Evolutionary conservation across 495 filamentous ascomycete species (phyloP).

Genomic region (Aspergillus baeticus): DNA sequence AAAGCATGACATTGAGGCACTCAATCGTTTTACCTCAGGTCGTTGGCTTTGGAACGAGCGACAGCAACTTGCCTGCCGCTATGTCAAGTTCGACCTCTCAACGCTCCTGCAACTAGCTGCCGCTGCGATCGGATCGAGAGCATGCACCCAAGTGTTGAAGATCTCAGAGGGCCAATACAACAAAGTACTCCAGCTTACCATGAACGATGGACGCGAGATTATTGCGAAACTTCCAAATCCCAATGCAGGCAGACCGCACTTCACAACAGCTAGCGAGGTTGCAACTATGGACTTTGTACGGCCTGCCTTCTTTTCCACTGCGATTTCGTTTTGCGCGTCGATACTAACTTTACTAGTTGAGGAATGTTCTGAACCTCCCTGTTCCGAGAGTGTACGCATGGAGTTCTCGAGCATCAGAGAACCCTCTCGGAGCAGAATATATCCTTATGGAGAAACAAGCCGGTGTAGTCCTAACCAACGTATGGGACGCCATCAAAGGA

Average conservation of each 20-base stretch:
- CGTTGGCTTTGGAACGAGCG: conserved; percentile 26
- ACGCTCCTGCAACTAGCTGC: conserved; percentile 24
- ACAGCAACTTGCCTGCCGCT: conserved; percentile 25
- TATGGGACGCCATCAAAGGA: conserved; percentile 26
- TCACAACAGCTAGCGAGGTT: conserved; percentile 40
- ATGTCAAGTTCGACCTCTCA: conserved; percentile 26
- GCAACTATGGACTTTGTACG: conserved; percentile 44
- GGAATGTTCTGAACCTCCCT: conserved; percentile 24
- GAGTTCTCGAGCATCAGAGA: conserved; percentile 26
- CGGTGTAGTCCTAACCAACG: conserved; percentile 22
- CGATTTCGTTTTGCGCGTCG: conserved; percentile 6
- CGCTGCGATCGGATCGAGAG: conserved; percentile 21
- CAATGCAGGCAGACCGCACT: conserved; percentile 34
- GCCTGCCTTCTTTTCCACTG: conserved; percentile 5
- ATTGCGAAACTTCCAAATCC: conserved; percentile 37
- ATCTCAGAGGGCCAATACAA: conserved; percentile 38
- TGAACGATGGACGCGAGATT: conserved; percentile 34
- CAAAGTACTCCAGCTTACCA: conserved; percentile 36
- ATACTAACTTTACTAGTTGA: conserved; percentile 22
- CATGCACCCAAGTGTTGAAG: conserved; percentile 27
- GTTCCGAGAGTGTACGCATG: conserved; percentile 31
- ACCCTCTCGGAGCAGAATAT: conserved; percentile 32
- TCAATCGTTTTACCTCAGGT: not conserved
- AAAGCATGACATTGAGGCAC: conserved; percentile 19
- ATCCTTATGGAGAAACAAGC: conserved; percentile 33